phyloP scores from a whole-genome alignment of 2,329 filamentous ascomycete genomes.

The Chaetomiaceae sp. region DNA sequence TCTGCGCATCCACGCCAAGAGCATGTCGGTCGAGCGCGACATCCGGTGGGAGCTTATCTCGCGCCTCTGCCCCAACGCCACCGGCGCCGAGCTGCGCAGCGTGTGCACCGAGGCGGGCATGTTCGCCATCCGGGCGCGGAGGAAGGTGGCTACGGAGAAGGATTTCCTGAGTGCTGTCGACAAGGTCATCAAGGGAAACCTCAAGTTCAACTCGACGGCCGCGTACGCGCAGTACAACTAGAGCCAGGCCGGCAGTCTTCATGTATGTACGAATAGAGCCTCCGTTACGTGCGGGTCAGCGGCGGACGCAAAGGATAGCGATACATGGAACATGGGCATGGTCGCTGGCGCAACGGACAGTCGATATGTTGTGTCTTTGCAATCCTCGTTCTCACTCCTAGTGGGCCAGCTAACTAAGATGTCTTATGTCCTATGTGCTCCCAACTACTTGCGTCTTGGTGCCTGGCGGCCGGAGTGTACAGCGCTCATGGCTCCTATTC shows the following conservation, averaged over 20 bases:
- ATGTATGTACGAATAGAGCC: slow-evolving; percentile 18
- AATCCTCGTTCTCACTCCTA: no score
- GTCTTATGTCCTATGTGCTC: no score
- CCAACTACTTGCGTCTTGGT: no score
- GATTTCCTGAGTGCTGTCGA: slow-evolving; percentile 97
- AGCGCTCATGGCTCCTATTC: no score
- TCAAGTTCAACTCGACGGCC: slow-evolving; percentile 98
- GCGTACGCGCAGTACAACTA: slow-evolving; percentile 99
- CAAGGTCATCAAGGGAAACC: slow-evolving; percentile 98
- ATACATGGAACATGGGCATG: background rate
- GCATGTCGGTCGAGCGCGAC: slow-evolving; percentile 97
- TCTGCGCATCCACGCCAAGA: slow-evolving; percentile 96
- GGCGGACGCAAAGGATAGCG: background rate
- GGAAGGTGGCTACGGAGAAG: slow-evolving; percentile 98
- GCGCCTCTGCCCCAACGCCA: slow-evolving; percentile 92
- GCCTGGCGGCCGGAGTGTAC: no score
- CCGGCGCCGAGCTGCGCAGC: slow-evolving; percentile 89
- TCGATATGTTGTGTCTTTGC: no score
- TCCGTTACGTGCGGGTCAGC: background rate
- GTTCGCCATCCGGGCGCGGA: slow-evolving; percentile 89
- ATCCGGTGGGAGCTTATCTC: slow-evolving; percentile 99
- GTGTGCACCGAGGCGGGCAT: slow-evolving; percentile 98
- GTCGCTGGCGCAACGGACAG: no score
- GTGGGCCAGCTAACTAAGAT: no score
- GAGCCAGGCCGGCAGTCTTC: slow-evolving; percentile 8